Base-by-base conservation (phyloP, 2,329 filamentous ascomycete genomes). In the Ascochyta pisi region DNA sequence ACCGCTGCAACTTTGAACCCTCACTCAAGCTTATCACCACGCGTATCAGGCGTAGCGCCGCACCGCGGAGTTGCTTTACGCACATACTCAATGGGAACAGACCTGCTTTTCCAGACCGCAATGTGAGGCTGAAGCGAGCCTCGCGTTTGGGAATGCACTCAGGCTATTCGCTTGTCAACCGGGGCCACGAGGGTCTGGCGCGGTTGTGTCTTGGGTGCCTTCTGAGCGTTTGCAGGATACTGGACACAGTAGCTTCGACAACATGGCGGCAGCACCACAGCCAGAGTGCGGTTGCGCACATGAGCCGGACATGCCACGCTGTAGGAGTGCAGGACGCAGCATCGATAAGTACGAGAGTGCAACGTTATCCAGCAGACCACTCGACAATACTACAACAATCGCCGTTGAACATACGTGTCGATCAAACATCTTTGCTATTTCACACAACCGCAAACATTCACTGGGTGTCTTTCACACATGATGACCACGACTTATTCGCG, bases 371-470 rank as follows among this genome's bases (percentile, higher is more conserved):
- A 43, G 2, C 23, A 37, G 15, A 10, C n/a, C 19, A 31, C n/a
- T 9, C 34, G 27, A 40, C 34, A 44, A 29, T 19, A 8, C 26
- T 16, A n/a, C 22, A 44, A 24, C 40, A 23, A 33, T 19, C 38
- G 16, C 29, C 9, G 27, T 42, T 38, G 16, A 42, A 23, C 6
- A 29, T 13, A 23, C 43, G 15, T 31, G 19, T 34, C 19, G 23
- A 3, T 44, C 22, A 10, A 27, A 24, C 19, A 8, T 6, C 53
- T 48, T 57, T 49, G 39, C 41, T 27, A 50, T 37, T 40, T 46
- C 33, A 55, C 46, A 39, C 37, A 23, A 26, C 22, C 34, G 34
- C 58, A 61, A 60, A 56, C 58, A 55, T 22, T 43, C 41, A 50
- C 38, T 15, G 26, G 9, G 10, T 35, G 31, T 41, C 51, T 52